Conservation (phyloP, 148 eudicot genomes). For the Spergularia marina region DNA sequence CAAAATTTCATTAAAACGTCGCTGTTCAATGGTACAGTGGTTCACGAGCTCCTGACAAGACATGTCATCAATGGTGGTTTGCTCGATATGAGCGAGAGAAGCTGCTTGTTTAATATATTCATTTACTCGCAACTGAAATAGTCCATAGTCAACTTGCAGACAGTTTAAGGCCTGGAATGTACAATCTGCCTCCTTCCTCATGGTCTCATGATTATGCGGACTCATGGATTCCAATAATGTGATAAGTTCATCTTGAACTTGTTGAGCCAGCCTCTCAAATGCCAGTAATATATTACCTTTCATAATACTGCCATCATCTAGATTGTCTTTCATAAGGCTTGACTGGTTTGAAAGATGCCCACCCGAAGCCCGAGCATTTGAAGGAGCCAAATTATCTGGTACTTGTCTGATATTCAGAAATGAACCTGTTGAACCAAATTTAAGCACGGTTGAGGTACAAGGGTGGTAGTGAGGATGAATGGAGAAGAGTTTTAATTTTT, state of each 20-base stretch:
- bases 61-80: not conserved
- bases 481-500: no score
- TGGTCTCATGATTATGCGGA: constrained; percentile 19
- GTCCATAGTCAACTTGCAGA: constrained; percentile 23
- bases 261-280: constrained; percentile 14
- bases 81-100: constrained; percentile 21
- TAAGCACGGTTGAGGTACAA: not conserved
- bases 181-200: constrained; percentile 20
- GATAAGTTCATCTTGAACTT: constrained; percentile 15
- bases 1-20: constrained; percentile 10
- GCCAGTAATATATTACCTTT: constrained; percentile 11
- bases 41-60: constrained; percentile 9
- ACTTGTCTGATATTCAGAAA: not conserved
- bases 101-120: constrained; percentile 26
- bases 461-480: no score
- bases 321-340: constrained; percentile 6
- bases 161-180: constrained; percentile 14
- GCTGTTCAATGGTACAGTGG: constrained; percentile 14
- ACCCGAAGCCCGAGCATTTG: not conserved
- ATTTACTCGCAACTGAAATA: constrained; percentile 11
- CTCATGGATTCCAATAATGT: constrained; percentile 13
- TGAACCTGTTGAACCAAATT: not conserved
- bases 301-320: constrained; percentile 10
- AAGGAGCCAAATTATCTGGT: constrained; percentile 2
- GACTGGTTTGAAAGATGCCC: not conserved